phyloP scores from a whole-genome alignment of 768 basidiomycete species.

The Leccinum arenicola region DNA sequence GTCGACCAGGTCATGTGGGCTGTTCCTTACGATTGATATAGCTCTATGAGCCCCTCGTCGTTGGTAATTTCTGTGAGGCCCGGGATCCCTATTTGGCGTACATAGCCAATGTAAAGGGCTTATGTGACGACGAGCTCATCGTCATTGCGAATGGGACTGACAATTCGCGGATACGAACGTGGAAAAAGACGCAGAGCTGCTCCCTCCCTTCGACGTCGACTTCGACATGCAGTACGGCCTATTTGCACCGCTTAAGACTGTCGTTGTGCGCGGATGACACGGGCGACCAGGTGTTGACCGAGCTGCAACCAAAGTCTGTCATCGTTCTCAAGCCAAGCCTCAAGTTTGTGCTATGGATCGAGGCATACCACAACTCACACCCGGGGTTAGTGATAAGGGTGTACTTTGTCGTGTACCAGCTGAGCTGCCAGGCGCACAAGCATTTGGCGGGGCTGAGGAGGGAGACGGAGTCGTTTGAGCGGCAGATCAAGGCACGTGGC shows the following conservation, averaged over 20 bases:
- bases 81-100: slow-evolving; percentile 98
- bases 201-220: slow-evolving; percentile 42
- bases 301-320: slow-evolving; percentile 87
- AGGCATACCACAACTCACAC: slow-evolving; percentile 86
- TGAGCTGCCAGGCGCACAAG: slow-evolving; percentile 93
- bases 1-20: neutral
- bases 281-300: slow-evolving; percentile 84
- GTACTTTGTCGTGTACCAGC: slow-evolving; percentile 93
- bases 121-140: slow-evolving; percentile 98
- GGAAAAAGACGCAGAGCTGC: slow-evolving; percentile 21
- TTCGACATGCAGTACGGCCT: slow-evolving; percentile 83
- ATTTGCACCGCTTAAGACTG: slow-evolving; percentile 70
- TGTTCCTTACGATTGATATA: slow-evolving; percentile 30
- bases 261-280: slow-evolving; percentile 89
- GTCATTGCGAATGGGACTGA: slow-evolving; percentile 87
- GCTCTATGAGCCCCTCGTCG: slow-evolving; percentile 95
- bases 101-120: slow-evolving; percentile 98
- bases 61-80: slow-evolving; percentile 99
- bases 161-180: neutral
- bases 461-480: slow-evolving; percentile 93
- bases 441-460: slow-evolving; percentile 84
- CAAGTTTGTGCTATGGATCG: slow-evolving; percentile 88
- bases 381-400: slow-evolving; percentile 83
- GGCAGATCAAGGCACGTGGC: slow-evolving; percentile 78
- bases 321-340: slow-evolving; percentile 95